Conservation (phyloP, 2,329 filamentous ascomycete genomes). For the Cercospora nicotianae region DNA sequence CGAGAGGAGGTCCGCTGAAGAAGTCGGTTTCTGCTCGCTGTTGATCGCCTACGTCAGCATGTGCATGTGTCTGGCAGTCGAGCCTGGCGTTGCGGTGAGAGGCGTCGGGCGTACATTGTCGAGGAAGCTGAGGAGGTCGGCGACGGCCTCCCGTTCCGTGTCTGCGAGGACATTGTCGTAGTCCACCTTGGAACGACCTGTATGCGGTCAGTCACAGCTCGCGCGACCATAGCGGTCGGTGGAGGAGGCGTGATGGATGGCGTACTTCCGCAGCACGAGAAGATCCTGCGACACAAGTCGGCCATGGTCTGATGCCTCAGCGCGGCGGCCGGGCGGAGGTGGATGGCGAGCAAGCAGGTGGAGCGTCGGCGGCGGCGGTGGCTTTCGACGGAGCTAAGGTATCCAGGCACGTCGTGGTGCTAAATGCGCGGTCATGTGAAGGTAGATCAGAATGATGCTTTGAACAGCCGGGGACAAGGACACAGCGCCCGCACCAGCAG, state of each 20-base stretch:
- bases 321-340: slow-evolving; percentile 15
- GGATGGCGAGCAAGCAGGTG: not conserved
- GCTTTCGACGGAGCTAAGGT: not conserved
- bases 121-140: slow-evolving; percentile 90
- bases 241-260: not conserved
- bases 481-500: not conserved
- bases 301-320: slow-evolving; percentile 32
- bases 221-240: not conserved
- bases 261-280: slow-evolving; percentile 39
- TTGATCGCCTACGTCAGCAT: slow-evolving; percentile 24
- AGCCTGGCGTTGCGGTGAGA: not conserved
- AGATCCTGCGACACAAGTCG: slow-evolving; percentile 36
- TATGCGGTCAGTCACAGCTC: not conserved
- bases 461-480: not conserved
- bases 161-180: slow-evolving; percentile 67
- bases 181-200: slow-evolving; percentile 50
- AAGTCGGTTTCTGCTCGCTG: slow-evolving; percentile 97
- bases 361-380: not conserved
- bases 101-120: slow-evolving; percentile 71
- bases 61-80: slow-evolving; percentile 7
- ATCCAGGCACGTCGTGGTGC: slow-evolving; percentile 2
- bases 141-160: slow-evolving; percentile 94
- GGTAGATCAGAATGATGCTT: slow-evolving; percentile 2
- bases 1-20: slow-evolving; percentile 92
- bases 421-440: slow-evolving; percentile 6